Percentiles rank a stretch among this genome's conserved stretches.
phyloP scores from a whole-genome alignment of 371 early-diverging fungal genomes.

The Umbelopsis sp. region DNA sequence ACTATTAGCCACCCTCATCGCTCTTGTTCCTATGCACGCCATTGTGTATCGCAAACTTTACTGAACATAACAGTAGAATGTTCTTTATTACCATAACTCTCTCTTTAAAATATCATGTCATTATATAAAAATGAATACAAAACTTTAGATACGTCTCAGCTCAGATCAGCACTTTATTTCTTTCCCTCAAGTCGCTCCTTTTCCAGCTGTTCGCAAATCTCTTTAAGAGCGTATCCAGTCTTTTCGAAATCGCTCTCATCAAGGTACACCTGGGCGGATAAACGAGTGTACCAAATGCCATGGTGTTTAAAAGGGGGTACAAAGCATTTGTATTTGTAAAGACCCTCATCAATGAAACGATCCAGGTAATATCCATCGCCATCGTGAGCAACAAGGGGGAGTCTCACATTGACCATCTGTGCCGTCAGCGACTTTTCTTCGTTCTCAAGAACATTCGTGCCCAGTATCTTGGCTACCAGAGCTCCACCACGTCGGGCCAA shows the following conservation, averaged over 20 bases:
- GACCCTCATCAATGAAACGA: conserved; percentile 30
- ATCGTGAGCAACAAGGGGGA: conserved; percentile 40
- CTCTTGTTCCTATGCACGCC: no score
- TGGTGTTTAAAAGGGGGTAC: conserved; percentile 49
- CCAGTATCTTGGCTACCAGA: conserved; percentile 47
- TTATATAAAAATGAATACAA: no score
- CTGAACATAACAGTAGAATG: no score
- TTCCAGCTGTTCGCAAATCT: no score
- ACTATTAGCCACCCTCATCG: no score
- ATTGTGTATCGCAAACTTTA: no score
- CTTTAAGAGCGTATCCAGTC: conserved; percentile 39
- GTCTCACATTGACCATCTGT: conserved; percentile 52
- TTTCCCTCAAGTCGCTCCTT: no score
- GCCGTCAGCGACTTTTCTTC: conserved; percentile 30
- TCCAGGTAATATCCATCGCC: conserved; percentile 30
- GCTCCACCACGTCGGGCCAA: conserved; percentile 51
- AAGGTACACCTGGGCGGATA: conserved; percentile 64
- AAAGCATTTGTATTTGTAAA: conserved; percentile 32
- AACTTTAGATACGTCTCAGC: no score
- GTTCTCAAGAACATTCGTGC: conserved; percentile 48
- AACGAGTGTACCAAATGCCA: conserved; percentile 54
- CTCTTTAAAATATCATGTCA: no score
- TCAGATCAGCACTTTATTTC: no score
- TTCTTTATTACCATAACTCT: no score
- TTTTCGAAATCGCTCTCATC: conserved; percentile 55